These are phyloP conservation scores for Musa troglodytarum DNA, from an alignment of 176 grass and related monocot genomes.

Conservation along the genomic window DNA sequence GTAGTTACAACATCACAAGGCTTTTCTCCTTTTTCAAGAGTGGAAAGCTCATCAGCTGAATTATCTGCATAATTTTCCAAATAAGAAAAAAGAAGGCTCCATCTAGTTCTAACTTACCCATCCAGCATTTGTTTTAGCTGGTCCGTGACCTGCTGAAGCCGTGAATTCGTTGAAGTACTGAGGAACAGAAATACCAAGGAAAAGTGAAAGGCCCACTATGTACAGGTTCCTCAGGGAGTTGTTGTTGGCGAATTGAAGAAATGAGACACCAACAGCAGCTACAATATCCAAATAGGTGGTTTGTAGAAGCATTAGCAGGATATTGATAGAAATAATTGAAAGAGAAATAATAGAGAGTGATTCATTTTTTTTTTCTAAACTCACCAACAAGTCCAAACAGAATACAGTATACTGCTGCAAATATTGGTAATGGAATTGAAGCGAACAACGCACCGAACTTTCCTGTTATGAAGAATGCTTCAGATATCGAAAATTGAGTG, in stretches of 20 bases:
- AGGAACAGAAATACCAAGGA: constrained; percentile 83
- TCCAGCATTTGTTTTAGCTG: constrained; percentile 77
- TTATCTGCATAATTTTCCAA: no score
- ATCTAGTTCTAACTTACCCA: constrained; percentile 46
- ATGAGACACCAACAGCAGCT: constrained; percentile 92
- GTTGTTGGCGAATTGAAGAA: constrained; percentile 78
- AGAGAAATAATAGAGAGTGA: background rate
- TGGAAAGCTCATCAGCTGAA: no score
- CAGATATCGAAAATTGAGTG: background rate
- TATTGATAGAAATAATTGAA: background rate
- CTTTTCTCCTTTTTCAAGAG: no score
- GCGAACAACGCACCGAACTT: constrained; percentile 99
- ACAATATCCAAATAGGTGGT: constrained; percentile 2
- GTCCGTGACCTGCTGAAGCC: constrained; percentile 48
- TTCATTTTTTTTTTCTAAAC: background rate
- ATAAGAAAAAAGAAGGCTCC: background rate
- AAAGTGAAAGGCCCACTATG: constrained; percentile 66
- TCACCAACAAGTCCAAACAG: constrained; percentile 92
- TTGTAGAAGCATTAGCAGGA: background rate
- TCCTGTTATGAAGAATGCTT: constrained; percentile 33
- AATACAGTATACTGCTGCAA: constrained; percentile 83
- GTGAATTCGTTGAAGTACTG: constrained; percentile 88
- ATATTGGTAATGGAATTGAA: constrained; percentile 89
- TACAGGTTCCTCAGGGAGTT: constrained; percentile 97
- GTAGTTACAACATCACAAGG: no score